Evolutionary conservation across 345 rosid genomes (phyloP), one percentile per base, ranked within the genome.

Genomic region (Carallia pectinifolia): DNA sequence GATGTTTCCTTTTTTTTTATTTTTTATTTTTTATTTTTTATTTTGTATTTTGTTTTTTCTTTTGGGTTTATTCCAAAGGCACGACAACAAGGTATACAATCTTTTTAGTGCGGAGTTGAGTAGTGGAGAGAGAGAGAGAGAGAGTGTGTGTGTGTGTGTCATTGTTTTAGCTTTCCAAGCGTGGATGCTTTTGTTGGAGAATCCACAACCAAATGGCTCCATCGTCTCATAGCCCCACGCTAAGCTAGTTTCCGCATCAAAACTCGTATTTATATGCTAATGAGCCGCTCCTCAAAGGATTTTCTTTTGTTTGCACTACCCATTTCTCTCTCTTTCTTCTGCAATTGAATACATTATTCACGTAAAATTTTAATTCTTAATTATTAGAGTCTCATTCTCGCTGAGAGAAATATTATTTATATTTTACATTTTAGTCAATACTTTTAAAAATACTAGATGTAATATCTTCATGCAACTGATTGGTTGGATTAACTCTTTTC

Each of bases 171-270:
- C 88, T 83, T 85, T 82, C 69, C 74, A 81, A 83, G 86, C 89
- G 85, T 88, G 93, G 82, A 76, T 74, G 82, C 63, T 73, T 69
- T 84, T 82, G 87, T 86, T 88, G 89, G 93, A 81, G 89, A 83
- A 83, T 82, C 93, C 86, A 85, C 82, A 80, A 76, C 85, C 85
- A 85, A 71, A 81, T 82, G 89, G 90, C 86, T 88, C 90, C 86
- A 88, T 83, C 72, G 74, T 62, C 76, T 79, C 40, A 74, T 75
- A 75, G 31, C 74, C 77, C 84, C 83, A 68, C 74, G 61, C 79
- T 55, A 52, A 27, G 16, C 6, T 4, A 23, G 33, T 15, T 56
- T 27, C 62, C 71, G 79, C 81, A 80, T 81, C 78, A 56, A 61
- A 61, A 47, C 44, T 65, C 60, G 30, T 2, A 23, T 71, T 5